A percentile compares a stretch with the other conserved stretches of the same genome.
phyloP scores from a whole-genome alignment of 177 flowering plant species.

The Vitis hybrid region DNA sequence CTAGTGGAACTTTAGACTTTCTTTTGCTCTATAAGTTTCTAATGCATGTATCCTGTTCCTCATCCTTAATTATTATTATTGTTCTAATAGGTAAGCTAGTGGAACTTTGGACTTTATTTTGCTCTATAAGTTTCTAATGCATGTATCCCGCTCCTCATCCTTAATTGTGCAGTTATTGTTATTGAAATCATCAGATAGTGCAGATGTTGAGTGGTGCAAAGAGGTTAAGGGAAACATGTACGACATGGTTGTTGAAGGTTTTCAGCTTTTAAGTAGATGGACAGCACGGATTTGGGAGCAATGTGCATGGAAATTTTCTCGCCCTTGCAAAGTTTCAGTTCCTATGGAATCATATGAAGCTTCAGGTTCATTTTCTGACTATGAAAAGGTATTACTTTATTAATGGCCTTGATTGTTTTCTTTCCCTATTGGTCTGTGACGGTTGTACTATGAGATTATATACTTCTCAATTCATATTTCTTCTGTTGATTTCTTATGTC shows the following conservation, averaged over 20 bases:
- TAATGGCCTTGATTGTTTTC: background rate
- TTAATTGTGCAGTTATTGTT: constrained; percentile 53
- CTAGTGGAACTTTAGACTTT: too few relatives aligned
- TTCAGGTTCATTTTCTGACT: constrained; percentile 67
- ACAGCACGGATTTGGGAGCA: constrained; percentile 96
- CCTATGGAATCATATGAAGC: constrained; percentile 51
- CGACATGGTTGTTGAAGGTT: constrained; percentile 97
- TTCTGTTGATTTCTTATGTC: too few relatives aligned
- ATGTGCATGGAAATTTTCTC: constrained; percentile 99
- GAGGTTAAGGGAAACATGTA: constrained; percentile 94
- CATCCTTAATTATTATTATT: constrained; percentile 11
- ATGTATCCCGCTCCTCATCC: background rate
- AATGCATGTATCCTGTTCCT: background rate
- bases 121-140: background rate
- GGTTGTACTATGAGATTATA: too few relatives aligned
- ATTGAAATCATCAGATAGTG: constrained; percentile 76
- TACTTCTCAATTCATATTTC: too few relatives aligned
- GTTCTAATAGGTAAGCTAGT: background rate
- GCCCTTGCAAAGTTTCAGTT: constrained; percentile 85
- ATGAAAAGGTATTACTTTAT: constrained; percentile 69
- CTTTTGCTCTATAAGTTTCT: background rate
- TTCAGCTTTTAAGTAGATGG: constrained; percentile 97
- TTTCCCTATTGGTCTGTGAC: too few relatives aligned
- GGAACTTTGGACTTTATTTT: too few relatives aligned
- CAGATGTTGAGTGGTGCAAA: constrained; percentile 86